Percentiles rank a stretch among this genome's conserved stretches.
Conservation (phyloP, 768 basidiomycete genomes). For the Chalciporus pseudorubinellus region DNA sequence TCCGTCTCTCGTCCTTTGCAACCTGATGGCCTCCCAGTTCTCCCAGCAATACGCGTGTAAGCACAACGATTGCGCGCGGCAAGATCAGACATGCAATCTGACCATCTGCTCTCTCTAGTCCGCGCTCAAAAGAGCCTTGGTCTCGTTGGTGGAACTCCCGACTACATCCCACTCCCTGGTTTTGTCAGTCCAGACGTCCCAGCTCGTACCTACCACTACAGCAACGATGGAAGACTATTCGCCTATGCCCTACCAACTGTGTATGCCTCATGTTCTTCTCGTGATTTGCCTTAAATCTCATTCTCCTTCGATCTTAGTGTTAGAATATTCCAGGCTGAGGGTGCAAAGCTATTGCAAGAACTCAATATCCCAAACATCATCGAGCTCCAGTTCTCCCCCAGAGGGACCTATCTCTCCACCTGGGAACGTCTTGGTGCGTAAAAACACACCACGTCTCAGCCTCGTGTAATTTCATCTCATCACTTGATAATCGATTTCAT, state of each 20-base stretch:
- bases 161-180: slow-evolving; percentile 62
- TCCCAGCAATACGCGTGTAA: slow-evolving; percentile 85
- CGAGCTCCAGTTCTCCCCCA: slow-evolving; percentile 90
- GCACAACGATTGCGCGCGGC: slow-evolving; percentile 29
- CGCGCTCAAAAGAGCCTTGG: slow-evolving; percentile 94
- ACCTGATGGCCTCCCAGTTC: slow-evolving; percentile 65
- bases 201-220: slow-evolving; percentile 77
- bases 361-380: slow-evolving; percentile 71
- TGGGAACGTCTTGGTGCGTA: slow-evolving; percentile 85
- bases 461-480: slow-evolving; percentile 21
- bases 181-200: slow-evolving; percentile 68
- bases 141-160: slow-evolving; percentile 78
- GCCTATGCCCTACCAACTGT: slow-evolving; percentile 76
- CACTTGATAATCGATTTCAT: slow-evolving; percentile 13
- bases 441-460: slow-evolving; percentile 8
- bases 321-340: slow-evolving; percentile 73
- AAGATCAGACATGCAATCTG: slow-evolving; percentile 15
- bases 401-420: slow-evolving; percentile 89
- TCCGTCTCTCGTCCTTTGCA: slow-evolving; percentile 32
- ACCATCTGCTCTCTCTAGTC: slow-evolving; percentile 44
- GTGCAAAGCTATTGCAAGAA: slow-evolving; percentile 70
- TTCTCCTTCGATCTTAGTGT: slow-evolving; percentile 44
- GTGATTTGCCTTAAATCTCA: slow-evolving; percentile 11
- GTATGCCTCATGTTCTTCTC: slow-evolving; percentile 38
- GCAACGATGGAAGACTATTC: slow-evolving; percentile 81